Conservation (phyloP, 176 grass and related monocot genomes). For the Aegilops umbellulata region DNA sequence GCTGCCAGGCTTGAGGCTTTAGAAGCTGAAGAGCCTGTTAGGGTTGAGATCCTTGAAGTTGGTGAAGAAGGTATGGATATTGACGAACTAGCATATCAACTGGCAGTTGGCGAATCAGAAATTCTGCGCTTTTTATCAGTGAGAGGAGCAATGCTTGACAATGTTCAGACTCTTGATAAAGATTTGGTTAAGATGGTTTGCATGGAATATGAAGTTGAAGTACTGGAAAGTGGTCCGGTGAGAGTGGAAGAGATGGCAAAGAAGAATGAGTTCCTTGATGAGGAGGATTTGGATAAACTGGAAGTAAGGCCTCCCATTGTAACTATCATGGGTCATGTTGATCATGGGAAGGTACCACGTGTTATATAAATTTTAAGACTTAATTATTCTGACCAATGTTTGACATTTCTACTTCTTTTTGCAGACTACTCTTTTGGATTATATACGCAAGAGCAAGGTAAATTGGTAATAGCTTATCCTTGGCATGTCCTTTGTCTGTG, state of each 20-base stretch:
- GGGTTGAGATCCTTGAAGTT: slow-evolving; percentile 96
- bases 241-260: slow-evolving; percentile 93
- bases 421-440: slow-evolving; percentile 94
- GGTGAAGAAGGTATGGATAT: slow-evolving; percentile 81
- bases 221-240: slow-evolving; percentile 68
- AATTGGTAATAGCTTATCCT: slow-evolving; percentile 17
- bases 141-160: slow-evolving; percentile 56
- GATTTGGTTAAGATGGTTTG: slow-evolving; percentile 98
- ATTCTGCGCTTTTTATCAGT: slow-evolving; percentile 66
- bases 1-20: slow-evolving; percentile 69
- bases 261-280: slow-evolving; percentile 89
- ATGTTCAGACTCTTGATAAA: slow-evolving; percentile 69
- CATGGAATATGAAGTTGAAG: slow-evolving; percentile 92
- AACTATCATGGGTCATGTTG: slow-evolving; percentile 99
- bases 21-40: slow-evolving; percentile 78
- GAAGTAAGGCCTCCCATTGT: slow-evolving; percentile 91
- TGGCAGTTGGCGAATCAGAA: slow-evolving; percentile 69
- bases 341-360: slow-evolving; percentile 88
- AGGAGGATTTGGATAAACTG: slow-evolving; percentile 80
- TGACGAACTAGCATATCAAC: slow-evolving; percentile 79
- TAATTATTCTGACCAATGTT: slow-evolving; percentile 21
- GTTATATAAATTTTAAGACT: not conserved
- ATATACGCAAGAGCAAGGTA: slow-evolving; percentile 97
- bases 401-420: slow-evolving; percentile 33
- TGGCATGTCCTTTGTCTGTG: slow-evolving; percentile 6